phyloP scores from a whole-genome alignment of 495 filamentous ascomycete genomes.

The Alectoria sarmentosa region DNA sequence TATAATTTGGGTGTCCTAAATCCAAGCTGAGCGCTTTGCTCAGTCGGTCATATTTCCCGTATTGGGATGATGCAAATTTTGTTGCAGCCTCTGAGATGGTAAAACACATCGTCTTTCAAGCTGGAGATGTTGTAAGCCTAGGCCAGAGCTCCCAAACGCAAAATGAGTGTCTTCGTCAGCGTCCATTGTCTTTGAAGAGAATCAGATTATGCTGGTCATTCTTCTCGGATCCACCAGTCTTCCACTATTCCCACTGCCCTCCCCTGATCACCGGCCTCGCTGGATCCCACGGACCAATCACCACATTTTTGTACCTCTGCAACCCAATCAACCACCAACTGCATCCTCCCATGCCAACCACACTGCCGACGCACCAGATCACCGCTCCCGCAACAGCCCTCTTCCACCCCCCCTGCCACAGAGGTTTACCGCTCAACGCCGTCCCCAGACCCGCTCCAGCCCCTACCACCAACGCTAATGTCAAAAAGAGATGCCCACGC shows the following conservation, averaged over 20 bases:
- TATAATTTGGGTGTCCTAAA: conserved; percentile 14
- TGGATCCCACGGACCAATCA: conserved; percentile 96
- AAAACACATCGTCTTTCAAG: background rate
- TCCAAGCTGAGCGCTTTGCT: background rate
- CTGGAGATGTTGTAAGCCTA: background rate
- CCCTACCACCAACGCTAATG: conserved; percentile 67
- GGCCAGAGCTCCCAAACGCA: background rate
- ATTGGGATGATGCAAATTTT: background rate
- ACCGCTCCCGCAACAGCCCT: conserved; percentile 65
- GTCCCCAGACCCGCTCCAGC: conserved; percentile 75
- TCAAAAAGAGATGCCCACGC: conserved; percentile 73
- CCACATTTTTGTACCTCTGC: conserved; percentile 99
- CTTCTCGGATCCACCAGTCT: background rate
- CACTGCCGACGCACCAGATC: conserved; percentile 60
- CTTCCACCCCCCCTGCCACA: conserved; percentile 58
- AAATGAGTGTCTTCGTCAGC: background rate
- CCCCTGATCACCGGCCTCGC: conserved; percentile 69
- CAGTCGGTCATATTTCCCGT: background rate
- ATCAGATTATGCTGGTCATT: background rate
- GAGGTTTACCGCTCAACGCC: conserved; percentile 45
- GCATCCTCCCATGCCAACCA: conserved; percentile 81
- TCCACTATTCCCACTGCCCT: conserved; percentile 22
- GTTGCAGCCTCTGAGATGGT: background rate
- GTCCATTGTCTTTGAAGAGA: background rate
- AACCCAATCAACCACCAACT: conserved; percentile 97